Evolutionary conservation across 306 rosid genomes (phyloP), one percentile per base, ranked within the genome.

Genomic region (Castanospermum australe): DNA sequence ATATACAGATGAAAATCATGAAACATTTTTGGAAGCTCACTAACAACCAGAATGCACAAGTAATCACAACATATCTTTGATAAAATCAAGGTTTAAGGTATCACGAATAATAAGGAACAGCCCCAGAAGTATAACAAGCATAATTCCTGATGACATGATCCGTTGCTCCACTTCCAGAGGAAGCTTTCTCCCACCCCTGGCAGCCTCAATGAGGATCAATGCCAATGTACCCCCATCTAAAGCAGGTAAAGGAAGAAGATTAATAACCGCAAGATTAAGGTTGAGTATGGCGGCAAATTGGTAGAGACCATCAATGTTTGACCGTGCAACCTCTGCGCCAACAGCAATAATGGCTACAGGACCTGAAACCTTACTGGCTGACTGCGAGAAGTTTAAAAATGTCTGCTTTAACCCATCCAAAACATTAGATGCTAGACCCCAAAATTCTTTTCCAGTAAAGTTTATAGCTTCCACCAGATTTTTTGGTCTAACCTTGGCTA

Each of bases 341-440:
- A 92, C 96, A 33, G 97, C 97, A 42, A 94, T 94, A 79, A 94
- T 94, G 4, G 97, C 98, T 42, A 94, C 98, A 18, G 98, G 98
- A 55, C 98, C 98, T 4, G 98, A 84, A 84, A 94, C 98, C 86
- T 94, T 94, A 82, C 98, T 67, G 21, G 97, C 98, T 24, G 98
- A 21, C 75, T 94, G 97, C 0, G 97, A 94, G 83, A 94, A 92
- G 85, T 94, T 94, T 1, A 90, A 78, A 74, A 94, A 77, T 28
- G 98, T 94, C 76, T 94, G 97, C 76, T 85, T 92, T 71, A 94
- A 84, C 71, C 97, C 85, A 78, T 94, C 97, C 18, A 94, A 60
- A 67, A 94, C 94, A 86, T 82, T 90, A 24, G 50, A 89, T 1
- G 97, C 39, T 39, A 94, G 84, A 47, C 98, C 97, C 92, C 85